Evolutionary conservation across 2,329 filamentous ascomycete species (phyloP).

Genomic region (Sporothrix dimorphospora): DNA sequence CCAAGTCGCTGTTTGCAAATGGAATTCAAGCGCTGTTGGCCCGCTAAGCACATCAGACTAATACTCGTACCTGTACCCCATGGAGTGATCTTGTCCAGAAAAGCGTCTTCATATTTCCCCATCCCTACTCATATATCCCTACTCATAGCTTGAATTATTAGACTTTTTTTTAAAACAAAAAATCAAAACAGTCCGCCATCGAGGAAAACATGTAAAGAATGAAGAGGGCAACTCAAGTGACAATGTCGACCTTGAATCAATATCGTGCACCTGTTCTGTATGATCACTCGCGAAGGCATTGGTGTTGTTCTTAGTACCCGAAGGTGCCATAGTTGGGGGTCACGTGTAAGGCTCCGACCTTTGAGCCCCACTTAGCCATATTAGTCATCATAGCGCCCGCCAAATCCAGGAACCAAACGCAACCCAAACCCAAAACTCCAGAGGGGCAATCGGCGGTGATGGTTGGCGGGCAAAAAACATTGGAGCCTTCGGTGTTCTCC

Average conservation of each 20-base stretch:
- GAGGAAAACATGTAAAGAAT: too few species aligned
- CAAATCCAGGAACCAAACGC: constrained; percentile 17
- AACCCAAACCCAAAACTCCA: constrained; percentile 8
- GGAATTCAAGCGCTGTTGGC: constrained; percentile 9
- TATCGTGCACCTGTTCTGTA: too few species aligned
- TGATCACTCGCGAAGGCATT: too few species aligned
- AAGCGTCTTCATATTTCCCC: background rate
- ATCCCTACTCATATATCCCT: too few species aligned
- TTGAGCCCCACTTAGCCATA: background rate
- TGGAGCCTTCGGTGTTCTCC: constrained; percentile 3
- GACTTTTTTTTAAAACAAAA: too few species aligned
- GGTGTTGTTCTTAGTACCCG: too few species aligned
- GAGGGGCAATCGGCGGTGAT: constrained; percentile 24
- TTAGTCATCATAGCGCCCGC: constrained; percentile 25
- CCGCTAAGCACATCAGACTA: background rate
- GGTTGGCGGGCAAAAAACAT: constrained; percentile 22
- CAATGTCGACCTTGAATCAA: too few species aligned
- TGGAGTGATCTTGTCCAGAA: background rate
- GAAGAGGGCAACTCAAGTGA: too few species aligned
- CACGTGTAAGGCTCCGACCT: background rate
- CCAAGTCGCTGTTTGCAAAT: constrained; percentile 12
- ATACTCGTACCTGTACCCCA: background rate
- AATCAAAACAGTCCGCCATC: too few species aligned
- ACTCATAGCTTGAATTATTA: too few species aligned
- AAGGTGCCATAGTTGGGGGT: background rate